A percentile compares a stretch with the other conserved stretches of the same genome.
phyloP scores from a whole-genome alignment of 2,329 filamentous ascomycete genomes.

The Cercospora zeae-maydis region DNA sequence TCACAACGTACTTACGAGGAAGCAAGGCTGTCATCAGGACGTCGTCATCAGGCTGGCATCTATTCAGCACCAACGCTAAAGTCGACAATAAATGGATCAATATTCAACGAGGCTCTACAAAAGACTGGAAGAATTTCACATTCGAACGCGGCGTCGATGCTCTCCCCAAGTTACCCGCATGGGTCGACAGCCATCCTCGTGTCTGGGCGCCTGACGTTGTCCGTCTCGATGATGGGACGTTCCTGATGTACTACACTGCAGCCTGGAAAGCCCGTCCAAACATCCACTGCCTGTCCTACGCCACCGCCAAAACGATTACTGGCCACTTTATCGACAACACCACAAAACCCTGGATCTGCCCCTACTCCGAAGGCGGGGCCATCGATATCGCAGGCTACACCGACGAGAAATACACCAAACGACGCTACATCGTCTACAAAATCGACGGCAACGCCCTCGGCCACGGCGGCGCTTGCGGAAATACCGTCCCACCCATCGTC shows the following conservation, averaged over 20 bases:
- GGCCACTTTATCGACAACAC: slow-evolving; percentile 30
- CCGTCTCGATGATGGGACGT: slow-evolving; percentile 36
- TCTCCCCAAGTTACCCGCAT: slow-evolving; percentile 50
- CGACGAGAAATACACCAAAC: slow-evolving; percentile 31
- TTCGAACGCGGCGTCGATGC: slow-evolving; percentile 45
- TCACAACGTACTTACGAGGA: background rate
- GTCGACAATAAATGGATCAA: slow-evolving; percentile 35
- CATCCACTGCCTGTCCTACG: slow-evolving; percentile 37
- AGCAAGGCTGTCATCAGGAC: slow-evolving; percentile 30
- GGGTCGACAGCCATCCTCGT: slow-evolving; percentile 47
- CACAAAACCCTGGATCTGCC: slow-evolving; percentile 32
- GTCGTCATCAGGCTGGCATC: slow-evolving; percentile 37
- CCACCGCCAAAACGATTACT: slow-evolving; percentile 27
- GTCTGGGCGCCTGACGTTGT: slow-evolving; percentile 62
- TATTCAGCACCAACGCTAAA: slow-evolving; percentile 39
- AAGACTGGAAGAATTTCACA: slow-evolving; percentile 37
- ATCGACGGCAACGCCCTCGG: slow-evolving; percentile 38
- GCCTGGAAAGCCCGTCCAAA: slow-evolving; percentile 22
- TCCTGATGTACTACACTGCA: slow-evolving; percentile 38
- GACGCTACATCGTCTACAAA: slow-evolving; percentile 36
- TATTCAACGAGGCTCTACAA: slow-evolving; percentile 40
- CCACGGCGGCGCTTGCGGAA: slow-evolving; percentile 33
- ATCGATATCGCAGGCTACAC: slow-evolving; percentile 35
- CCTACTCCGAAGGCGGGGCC: slow-evolving; percentile 31
- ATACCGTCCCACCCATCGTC: slow-evolving; percentile 34